Base-by-base conservation (phyloP, 1,139 yeast genomes). In the Yamadazyma mexicana region DNA sequence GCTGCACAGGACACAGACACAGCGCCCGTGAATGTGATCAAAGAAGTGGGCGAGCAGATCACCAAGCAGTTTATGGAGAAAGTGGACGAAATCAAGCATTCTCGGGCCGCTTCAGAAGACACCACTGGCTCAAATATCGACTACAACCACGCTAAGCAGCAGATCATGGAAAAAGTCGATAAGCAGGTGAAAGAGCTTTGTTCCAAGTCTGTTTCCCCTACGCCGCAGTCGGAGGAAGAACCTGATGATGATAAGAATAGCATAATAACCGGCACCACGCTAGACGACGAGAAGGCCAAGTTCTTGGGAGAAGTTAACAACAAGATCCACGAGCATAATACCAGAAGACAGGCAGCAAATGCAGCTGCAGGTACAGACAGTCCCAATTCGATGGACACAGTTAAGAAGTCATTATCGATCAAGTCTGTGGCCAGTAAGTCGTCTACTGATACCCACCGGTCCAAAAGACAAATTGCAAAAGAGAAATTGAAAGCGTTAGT, bases 81-180 rank as follows among this genome's bases (percentile, higher is more conserved):
- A 27, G 53, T 47, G 4, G 49, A 49, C 17, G 52, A 49, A 38
- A 49, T 47, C 37, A 40, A 39, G 28, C 51, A 49, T 38, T 46
- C 50, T 3, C 44, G 42, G 29, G 42, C 43, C 9, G 35, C 35
- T 17, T 46, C 50, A 1, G 23, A 46, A n/a, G 47, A 46, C 18
- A 31, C 39, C 8, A 38, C 25, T 8, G 37, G 41, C 10, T 28
- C 31, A 14, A 36, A 25, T 7, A 33, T 16, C 17, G 31, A 38
- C 29, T 46, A 46, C 26, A 40, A 34, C 28, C 44, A 42, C 35
- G 50, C 52, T 9, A 49, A 47, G 29, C 37, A 40, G 27, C 44
- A 43, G 18, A 49, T 49, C 14, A 45, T 42, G 8, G 50, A 48
- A 20, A 46, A 43, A 28, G 52, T 49, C 2, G 47, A 37, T 37